These are phyloP conservation scores for Erigeron philadelphicus DNA, from an alignment of 140 eudicot genomes.

Conservation along the genomic window DNA sequence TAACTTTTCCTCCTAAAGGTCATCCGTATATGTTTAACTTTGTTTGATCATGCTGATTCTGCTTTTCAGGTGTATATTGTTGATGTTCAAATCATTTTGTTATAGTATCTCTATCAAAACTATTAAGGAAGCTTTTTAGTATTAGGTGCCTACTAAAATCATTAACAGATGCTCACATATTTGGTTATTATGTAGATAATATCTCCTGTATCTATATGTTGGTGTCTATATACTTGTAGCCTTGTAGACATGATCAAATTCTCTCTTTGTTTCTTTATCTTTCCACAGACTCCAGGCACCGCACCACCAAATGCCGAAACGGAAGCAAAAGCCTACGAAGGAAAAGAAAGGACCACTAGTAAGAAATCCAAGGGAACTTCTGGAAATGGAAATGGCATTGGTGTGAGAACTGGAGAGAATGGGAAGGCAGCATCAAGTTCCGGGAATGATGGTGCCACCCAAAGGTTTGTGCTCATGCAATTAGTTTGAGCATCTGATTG, in stretches of 20 bases:
- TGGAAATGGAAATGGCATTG: conserved; percentile 38
- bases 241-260: not conserved
- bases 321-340: conserved; percentile 50
- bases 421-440: conserved; percentile 88
- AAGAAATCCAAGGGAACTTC: conserved; percentile 62
- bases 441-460: conserved; percentile 82
- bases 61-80: not conserved
- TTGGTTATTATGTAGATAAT: not conserved
- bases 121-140: not conserved
- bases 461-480: conserved; percentile 44
- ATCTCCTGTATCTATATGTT: not conserved
- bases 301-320: conserved; percentile 46
- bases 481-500: not conserved
- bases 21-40: no score
- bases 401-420: conserved; percentile 52
- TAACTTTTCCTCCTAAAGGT: no score
- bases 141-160: not conserved
- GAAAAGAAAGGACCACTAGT: conserved; percentile 39
- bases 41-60: not conserved
- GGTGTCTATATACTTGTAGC: not conserved
- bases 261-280: not conserved
- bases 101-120: not conserved
- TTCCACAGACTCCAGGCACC: conserved; percentile 42
- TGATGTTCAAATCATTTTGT: not conserved
- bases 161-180: not conserved